These are phyloP conservation scores for Rhizopus sp. DNA, from an alignment of 371 early-diverging fungal genomes.

Conservation along the genomic window DNA sequence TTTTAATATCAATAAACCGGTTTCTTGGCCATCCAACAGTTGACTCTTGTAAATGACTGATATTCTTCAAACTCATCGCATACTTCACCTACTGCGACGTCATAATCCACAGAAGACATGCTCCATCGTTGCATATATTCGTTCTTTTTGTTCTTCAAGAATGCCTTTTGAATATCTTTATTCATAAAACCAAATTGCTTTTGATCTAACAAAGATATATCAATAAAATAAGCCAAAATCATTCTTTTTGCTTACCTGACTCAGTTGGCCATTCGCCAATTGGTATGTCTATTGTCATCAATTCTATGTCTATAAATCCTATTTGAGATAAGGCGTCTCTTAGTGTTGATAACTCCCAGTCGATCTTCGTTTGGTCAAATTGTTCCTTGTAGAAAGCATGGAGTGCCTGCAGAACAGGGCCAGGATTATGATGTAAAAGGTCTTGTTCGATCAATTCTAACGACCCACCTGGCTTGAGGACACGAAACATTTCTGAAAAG, in stretches of 20 bases:
- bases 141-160: conserved; percentile 34
- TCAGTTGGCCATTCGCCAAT: conserved; percentile 54
- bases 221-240: background rate
- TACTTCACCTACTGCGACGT: conserved; percentile 40
- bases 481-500: conserved; percentile 42
- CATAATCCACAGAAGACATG: conserved; percentile 45
- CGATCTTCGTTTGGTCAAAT: conserved; percentile 29
- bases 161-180: conserved; percentile 46
- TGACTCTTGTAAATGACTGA: conserved; percentile 43
- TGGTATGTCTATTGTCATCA: conserved; percentile 40
- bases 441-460: conserved; percentile 46
- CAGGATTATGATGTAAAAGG: conserved; percentile 41
- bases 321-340: conserved; percentile 16
- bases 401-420: conserved; percentile 52
- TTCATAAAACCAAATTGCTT: conserved; percentile 55
- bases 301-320: conserved; percentile 34
- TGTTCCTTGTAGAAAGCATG: conserved; percentile 35
- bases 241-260: conserved; percentile 22
- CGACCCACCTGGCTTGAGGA: conserved; percentile 45
- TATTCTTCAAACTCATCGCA: conserved; percentile 49
- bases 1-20: conserved; percentile 15
- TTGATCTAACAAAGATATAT: conserved; percentile 25
- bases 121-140: conserved; percentile 42
- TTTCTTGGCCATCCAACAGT: conserved; percentile 45
- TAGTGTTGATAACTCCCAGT: conserved; percentile 24